Conservation (phyloP, 345 rosid species). For the Populus davidiana region DNA sequence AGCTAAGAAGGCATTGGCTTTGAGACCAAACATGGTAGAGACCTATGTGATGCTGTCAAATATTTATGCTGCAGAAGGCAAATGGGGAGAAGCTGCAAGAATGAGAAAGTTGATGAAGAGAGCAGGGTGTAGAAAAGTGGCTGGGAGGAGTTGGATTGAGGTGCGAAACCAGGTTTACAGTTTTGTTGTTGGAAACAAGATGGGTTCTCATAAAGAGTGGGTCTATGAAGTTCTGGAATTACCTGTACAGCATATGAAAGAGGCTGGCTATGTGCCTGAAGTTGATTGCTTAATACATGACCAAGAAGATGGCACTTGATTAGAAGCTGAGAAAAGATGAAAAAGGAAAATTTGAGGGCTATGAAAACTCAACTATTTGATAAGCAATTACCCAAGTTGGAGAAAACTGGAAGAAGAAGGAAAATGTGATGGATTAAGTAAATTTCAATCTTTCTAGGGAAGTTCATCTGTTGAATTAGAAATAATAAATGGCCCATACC, state of each 20-base stretch:
- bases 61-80: conserved; percentile 74
- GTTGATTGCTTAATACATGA: conserved; percentile 42
- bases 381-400: no score
- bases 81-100: conserved; percentile 65
- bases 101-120: conserved; percentile 60
- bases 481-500: not conserved
- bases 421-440: not conserved
- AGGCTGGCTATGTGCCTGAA: conserved; percentile 50
- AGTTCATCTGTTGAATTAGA: not conserved
- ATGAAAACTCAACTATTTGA: no score
- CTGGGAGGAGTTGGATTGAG: conserved; percentile 84
- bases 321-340: conserved; percentile 1
- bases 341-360: not conserved
- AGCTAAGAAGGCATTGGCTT: conserved; percentile 57
- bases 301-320: conserved; percentile 41
- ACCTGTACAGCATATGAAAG: conserved; percentile 51
- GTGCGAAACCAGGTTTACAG: conserved; percentile 55
- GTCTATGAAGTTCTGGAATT: conserved; percentile 48
- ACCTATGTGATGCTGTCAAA: conserved; percentile 72
- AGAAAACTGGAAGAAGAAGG: not conserved
- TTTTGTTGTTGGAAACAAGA: conserved; percentile 57
- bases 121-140: conserved; percentile 65
- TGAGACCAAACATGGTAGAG: conserved; percentile 57
- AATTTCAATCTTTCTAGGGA: not conserved
- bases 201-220: conserved; percentile 32